These are phyloP conservation scores for Schwanniomyces vanrijiae DNA, from an alignment of 805 yeast species.

Conservation along the genomic window DNA sequence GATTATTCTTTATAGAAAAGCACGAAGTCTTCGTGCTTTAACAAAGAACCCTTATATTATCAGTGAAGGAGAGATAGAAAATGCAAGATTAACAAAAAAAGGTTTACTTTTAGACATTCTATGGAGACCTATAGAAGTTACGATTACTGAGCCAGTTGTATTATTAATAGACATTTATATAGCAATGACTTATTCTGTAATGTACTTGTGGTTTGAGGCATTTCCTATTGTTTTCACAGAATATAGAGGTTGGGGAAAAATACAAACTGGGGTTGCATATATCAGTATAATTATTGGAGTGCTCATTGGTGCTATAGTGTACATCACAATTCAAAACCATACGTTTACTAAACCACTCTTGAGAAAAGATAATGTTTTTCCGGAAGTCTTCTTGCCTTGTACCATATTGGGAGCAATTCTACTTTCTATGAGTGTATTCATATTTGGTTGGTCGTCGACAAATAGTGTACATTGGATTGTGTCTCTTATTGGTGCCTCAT, in stretches of 20 bases:
- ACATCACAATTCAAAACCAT: slow-evolving; percentile 20
- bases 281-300: slow-evolving; percentile 46
- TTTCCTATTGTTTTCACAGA: slow-evolving; percentile 57
- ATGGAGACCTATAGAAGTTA: slow-evolving; percentile 52
- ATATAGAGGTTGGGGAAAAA: slow-evolving; percentile 44
- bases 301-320: slow-evolving; percentile 38
- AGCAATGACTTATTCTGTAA: slow-evolving; percentile 51
- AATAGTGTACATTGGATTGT: slow-evolving; percentile 42
- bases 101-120: slow-evolving; percentile 24
- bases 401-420: slow-evolving; percentile 36
- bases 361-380: slow-evolving; percentile 21
- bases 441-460: slow-evolving; percentile 47
- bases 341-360: slow-evolving; percentile 13
- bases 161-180: slow-evolving; percentile 51
- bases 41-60: slow-evolving; percentile 44
- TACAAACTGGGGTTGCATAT: slow-evolving; percentile 52
- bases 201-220: slow-evolving; percentile 59
- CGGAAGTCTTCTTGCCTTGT: slow-evolving; percentile 35
- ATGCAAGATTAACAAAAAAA: slow-evolving; percentile 7
- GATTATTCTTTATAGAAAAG: slow-evolving; percentile 45
- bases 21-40: slow-evolving; percentile 37
- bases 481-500: slow-evolving; percentile 39
- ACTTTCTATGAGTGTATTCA: slow-evolving; percentile 38
- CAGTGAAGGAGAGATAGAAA: slow-evolving; percentile 36
- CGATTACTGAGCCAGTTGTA: slow-evolving; percentile 55